Percentiles rank a stretch among this genome's conserved stretches.
These are phyloP conservation scores for Metschnikowia baotianmanensis DNA, from an alignment of 805 yeast genomes.

Conservation along the genomic window DNA sequence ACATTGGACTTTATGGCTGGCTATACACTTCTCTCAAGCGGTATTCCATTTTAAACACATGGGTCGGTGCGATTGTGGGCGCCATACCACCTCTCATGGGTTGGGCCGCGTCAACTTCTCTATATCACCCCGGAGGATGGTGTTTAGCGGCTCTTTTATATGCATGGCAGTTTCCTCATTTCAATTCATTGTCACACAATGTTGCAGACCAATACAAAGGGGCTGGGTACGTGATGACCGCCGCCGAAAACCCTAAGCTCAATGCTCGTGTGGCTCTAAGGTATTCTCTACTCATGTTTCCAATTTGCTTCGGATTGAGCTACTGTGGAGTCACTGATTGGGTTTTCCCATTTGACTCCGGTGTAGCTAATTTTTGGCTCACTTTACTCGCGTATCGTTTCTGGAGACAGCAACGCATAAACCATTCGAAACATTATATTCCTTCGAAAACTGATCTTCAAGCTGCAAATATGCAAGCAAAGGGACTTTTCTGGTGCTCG, in stretches of 20 bases:
- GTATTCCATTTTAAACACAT: conserved; percentile 80
- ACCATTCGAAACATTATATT: conserved; percentile 44
- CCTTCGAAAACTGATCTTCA: conserved; percentile 57
- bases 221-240: conserved; percentile 98
- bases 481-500: conserved; percentile 88
- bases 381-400: conserved; percentile 74
- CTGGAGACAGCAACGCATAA: conserved; percentile 76
- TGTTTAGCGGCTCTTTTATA: conserved; percentile 82
- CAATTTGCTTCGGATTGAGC: conserved; percentile 79
- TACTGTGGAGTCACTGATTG: conserved; percentile 81
- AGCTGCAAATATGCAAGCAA: conserved; percentile 67
- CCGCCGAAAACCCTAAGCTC: conserved; percentile 84
- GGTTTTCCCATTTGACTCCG: conserved; percentile 77
- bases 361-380: conserved; percentile 83
- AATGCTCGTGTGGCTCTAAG: conserved; percentile 93
- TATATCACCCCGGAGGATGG: conserved; percentile 92
- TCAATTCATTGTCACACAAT: conserved; percentile 86
- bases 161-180: conserved; percentile 99
- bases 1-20: conserved; percentile 85
- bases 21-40: conserved; percentile 88
- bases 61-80: conserved; percentile 99
- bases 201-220: conserved; percentile 81
- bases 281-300: conserved; percentile 90
- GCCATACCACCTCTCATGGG: conserved; percentile 99
- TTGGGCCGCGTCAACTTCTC: conserved; percentile 84